Evolutionary conservation across 2,329 filamentous ascomycete species (phyloP).

Genomic region (Fusarium sp.): DNA sequence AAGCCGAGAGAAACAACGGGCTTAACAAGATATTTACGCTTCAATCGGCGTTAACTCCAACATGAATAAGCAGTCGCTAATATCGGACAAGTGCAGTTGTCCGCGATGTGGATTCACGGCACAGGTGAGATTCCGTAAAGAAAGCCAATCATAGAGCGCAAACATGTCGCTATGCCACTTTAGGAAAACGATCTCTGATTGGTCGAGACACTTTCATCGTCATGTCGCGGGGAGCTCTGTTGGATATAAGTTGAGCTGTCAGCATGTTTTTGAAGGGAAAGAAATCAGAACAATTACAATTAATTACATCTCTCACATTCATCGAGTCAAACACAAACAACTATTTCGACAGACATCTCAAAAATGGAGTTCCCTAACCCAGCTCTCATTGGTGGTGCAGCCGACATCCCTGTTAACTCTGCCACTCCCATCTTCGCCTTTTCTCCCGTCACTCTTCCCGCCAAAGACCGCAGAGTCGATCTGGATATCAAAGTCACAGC

Average conservation of each 20-base stretch:
- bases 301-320: rapidly evolving
- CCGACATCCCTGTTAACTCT: constrained; percentile 39
- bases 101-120: background rate
- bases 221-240: background rate
- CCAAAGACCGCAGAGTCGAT: constrained; percentile 37
- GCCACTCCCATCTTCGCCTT: constrained; percentile 42
- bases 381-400: constrained; percentile 42
- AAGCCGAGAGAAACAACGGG: background rate
- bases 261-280: background rate
- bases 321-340: no score
- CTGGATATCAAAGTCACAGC: constrained; percentile 46
- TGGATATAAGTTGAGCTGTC: constrained; percentile 25
- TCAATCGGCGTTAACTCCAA: background rate
- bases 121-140: background rate
- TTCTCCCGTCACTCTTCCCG: constrained; percentile 42
- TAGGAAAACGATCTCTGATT: constrained; percentile 26
- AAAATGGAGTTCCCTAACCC: constrained; percentile 45
- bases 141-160: background rate
- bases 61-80: background rate
- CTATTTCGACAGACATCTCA: background rate
- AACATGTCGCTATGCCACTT: background rate
- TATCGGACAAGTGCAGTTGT: constrained; percentile 24
- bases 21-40: constrained; percentile 26
- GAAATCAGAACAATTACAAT: background rate
- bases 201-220: background rate